Base-by-base conservation (phyloP, 192 early-diverging fungal species). In the Coemansia sp. region DNA sequence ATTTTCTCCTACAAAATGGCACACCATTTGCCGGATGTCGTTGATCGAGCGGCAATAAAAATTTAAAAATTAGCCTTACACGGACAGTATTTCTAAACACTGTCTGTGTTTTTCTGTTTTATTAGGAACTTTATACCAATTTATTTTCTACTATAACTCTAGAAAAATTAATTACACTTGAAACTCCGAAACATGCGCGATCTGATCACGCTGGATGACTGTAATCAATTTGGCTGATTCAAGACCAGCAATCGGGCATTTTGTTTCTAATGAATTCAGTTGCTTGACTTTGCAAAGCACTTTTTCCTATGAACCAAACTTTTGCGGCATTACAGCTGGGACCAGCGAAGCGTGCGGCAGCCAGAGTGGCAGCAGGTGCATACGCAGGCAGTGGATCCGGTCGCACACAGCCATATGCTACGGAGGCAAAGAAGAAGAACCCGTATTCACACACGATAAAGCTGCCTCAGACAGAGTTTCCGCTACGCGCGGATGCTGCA, bases 381-480 rank as follows among this genome's bases (percentile, higher is more conserved):
- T n/a, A 50, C 9, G 14, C 51, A 53, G 51, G 51, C 27, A n/a
- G 14, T n/a, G 15, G 41, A 45, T 5, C 41, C 14, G 14, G 14
- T 12, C 41, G 15, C 11, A 12, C 41, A 45, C 41, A 45, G 41
- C 14, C 15, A n/a, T 45, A 45, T 45, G 11, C 41, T 3, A 45
- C 41, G 41, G 41, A 45, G 14, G 41, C 56, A 32, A 47, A 69
- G 58, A 52, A 35, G 35, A 32, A 67, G 58, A 70, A 60, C 41
- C 62, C 68, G 4, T 82, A 82, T 24, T 62, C 73, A 15, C 69
- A 86, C 11, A 92, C 89, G 0, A 65, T 92, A 9, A 74, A 84
- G 56, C 76, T 92, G 27, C 91, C 89, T n/a, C 87, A 88, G 50
- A 91, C 91, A 1, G 69, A 60, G 0, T 92, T 90, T 59, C 87